Evolutionary conservation across 2,329 filamentous ascomycete genomes (phyloP).

Genomic region (Botrytis byssoidea): DNA sequence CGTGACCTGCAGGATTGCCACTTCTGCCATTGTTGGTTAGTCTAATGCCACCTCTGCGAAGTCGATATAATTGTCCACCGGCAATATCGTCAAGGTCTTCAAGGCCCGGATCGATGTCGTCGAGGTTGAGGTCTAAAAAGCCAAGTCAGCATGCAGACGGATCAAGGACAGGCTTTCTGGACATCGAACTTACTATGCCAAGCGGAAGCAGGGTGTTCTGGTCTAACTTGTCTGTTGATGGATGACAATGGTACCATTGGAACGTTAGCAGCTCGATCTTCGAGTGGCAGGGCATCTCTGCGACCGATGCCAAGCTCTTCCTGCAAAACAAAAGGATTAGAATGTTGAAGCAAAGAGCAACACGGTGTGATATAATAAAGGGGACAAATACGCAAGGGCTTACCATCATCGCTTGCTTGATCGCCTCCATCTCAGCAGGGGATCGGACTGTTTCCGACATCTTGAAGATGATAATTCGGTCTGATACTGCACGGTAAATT

Average conservation of each 20-base stretch:
- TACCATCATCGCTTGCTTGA: slow-evolving; percentile 37
- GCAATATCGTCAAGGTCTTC: slow-evolving; percentile 32
- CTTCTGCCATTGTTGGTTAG: slow-evolving; percentile 20
- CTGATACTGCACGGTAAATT: background rate
- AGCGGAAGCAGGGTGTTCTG: slow-evolving; percentile 16
- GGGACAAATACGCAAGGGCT: background rate
- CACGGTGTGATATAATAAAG: background rate
- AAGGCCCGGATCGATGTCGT: slow-evolving; percentile 30
- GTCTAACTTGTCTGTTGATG: background rate
- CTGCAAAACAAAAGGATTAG: slow-evolving; percentile 22
- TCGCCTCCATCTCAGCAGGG: slow-evolving; percentile 1
- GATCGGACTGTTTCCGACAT: slow-evolving; percentile 5
- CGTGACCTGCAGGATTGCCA: slow-evolving; percentile 1
- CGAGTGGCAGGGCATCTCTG: slow-evolving; percentile 33
- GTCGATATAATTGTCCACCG: slow-evolving; percentile 34
- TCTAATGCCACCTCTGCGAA: slow-evolving; percentile 25
- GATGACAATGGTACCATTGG: background rate
- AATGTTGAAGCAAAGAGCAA: background rate
- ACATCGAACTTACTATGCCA: slow-evolving; percentile 31
- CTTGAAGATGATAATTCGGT: background rate
- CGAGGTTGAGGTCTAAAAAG: slow-evolving; percentile 19
- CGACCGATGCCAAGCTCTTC: slow-evolving; percentile 37
- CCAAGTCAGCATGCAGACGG: slow-evolving; percentile 17
- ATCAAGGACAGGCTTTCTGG: background rate
- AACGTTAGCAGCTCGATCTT: slow-evolving; percentile 22